Percentiles rank a stretch among this genome's conserved stretches.
Evolutionary conservation across 169 alveolate species (phyloP).

Genomic region (Plasmodium gonderi): DNA sequence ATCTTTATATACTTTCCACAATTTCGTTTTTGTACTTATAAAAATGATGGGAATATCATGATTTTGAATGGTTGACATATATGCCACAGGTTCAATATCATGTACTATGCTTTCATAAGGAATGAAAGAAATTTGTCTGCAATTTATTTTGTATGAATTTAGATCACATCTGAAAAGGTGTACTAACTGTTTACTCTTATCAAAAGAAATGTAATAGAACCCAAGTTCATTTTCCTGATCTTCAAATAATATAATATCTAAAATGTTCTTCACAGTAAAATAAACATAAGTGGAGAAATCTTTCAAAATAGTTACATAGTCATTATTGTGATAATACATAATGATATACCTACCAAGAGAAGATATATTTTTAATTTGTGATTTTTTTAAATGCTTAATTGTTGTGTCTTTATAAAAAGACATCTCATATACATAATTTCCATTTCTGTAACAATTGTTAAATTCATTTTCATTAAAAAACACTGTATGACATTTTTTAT

Average conservation of each 20-base stretch:
- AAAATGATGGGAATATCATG: slow-evolving; percentile 6
- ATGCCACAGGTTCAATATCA: background rate
- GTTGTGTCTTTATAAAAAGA: background rate
- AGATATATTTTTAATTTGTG: slow-evolving; percentile 16
- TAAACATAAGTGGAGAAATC: background rate
- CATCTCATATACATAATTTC: slow-evolving; percentile 7
- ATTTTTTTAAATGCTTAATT: background rate
- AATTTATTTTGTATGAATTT: background rate
- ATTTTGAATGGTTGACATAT: slow-evolving; percentile 26
- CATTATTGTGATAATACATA: slow-evolving; percentile 1
- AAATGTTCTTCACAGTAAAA: slow-evolving; percentile 5
- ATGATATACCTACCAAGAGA: slow-evolving; percentile 14
- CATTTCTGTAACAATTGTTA: slow-evolving; percentile 12
- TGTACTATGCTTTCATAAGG: slow-evolving; percentile 1
- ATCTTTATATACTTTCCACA: slow-evolving; percentile 15
- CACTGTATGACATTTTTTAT: slow-evolving; percentile 1
- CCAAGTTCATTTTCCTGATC: background rate
- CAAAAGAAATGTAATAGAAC: slow-evolving; percentile 26
- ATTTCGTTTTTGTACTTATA: slow-evolving; percentile 15
- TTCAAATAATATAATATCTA: slow-evolving; percentile 19
- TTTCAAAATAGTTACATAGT: slow-evolving; percentile 26
- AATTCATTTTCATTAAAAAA: slow-evolving; percentile 17
- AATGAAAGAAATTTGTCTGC: slow-evolving; percentile 18
- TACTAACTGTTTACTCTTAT: background rate
- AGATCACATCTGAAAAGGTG: slow-evolving; percentile 9